These are phyloP conservation scores for Thelonectria olida DNA, from an alignment of 2,329 filamentous ascomycete genomes.

Conservation along the genomic window DNA sequence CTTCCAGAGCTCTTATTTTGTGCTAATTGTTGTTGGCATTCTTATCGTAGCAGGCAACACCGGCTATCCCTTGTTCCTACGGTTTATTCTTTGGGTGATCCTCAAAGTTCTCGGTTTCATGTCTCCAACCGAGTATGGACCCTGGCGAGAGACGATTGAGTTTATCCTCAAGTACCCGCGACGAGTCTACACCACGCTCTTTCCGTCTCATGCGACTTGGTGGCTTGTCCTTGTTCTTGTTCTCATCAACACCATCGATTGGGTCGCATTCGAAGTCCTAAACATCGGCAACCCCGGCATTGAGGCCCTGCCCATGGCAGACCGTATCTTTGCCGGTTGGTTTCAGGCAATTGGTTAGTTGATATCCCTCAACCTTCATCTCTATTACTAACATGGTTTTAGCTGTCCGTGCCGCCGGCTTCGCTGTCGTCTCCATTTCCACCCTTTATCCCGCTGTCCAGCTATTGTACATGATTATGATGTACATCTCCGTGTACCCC, in stretches of 20 bases:
- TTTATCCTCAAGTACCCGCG: conserved; percentile 66
- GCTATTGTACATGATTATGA: conserved; percentile 70
- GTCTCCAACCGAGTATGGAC: conserved; percentile 45
- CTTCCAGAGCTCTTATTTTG: conserved; percentile 63
- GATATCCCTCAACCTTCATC: not conserved
- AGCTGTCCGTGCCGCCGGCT: conserved; percentile 72
- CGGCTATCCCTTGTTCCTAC: conserved; percentile 70
- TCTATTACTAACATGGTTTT: conserved; percentile 14
- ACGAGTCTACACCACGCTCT: conserved; percentile 70
- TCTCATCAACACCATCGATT: conserved; percentile 69
- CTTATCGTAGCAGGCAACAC: conserved; percentile 73
- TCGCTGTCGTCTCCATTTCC: conserved; percentile 71
- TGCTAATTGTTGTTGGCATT: conserved; percentile 62
- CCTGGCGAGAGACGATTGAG: conserved; percentile 59
- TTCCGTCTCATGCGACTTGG: conserved; percentile 71
- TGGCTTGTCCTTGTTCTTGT: conserved; percentile 71
- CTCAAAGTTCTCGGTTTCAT: conserved; percentile 52
- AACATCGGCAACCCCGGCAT: conserved; percentile 69
- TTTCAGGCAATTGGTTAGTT: conserved; percentile 68
- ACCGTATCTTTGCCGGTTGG: conserved; percentile 69
- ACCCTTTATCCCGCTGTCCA: conserved; percentile 66
- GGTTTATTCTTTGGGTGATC: conserved; percentile 66
- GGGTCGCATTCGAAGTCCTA: conserved; percentile 72
- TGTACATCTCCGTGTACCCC: conserved; percentile 73
- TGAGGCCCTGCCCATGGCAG: conserved; percentile 58